Evolutionary conservation across 2,329 filamentous ascomycete species (phyloP), one percentile per base, ranked within the genome.

Genomic region (Neopestalotiopsis rosae): DNA sequence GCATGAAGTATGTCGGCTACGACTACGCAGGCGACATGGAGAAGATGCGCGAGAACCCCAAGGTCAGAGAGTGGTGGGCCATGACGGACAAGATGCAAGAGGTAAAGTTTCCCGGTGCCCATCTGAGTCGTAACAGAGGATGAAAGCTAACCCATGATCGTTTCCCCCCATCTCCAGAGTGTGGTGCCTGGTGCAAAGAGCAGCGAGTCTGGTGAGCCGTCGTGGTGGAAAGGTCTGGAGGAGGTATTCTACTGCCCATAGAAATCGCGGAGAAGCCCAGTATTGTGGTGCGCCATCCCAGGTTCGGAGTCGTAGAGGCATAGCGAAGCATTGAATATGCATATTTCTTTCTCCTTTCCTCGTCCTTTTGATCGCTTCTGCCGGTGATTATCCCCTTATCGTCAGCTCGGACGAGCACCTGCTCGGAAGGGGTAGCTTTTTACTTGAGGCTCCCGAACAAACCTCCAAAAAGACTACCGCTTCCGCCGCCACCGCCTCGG

Each of bases 21-120:
- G 87, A 93, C 71, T 94, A 88, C 70, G 89, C 88, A 2, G 90
- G 85, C 10, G 93, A 95, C 76, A 95, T 95, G 93, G 86, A 88
- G 79, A 86, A 84, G 70, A 94, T 95, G 92, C 85, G 86, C 1
- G 89, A 88, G 68, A 94, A 94, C 73, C 86, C 88, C 1, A 91
- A 90, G 76, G 91, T 95, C 42, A 86, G 89, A 67, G 90, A 92
- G 78, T 95, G 93, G 93, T 95, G 92, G 92, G 83, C 83, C 69
- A 91, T 95, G 89, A 95, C 93, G 64, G 93, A 95, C 78, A 84
- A 84, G 14, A 93, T 90, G 84, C 93, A 95, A 81, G 90, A 89
- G 79, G 86, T 84, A 59, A 70, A 28, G 24, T 28, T 28, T 28
- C 24, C 24, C 24, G 69, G 10, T 12, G 57, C 20, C 58, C 62